A percentile compares a stretch with the other conserved stretches of the same genome.
Conservation (phyloP, 1,139 yeast species). For the Citeromyces siamensis region DNA sequence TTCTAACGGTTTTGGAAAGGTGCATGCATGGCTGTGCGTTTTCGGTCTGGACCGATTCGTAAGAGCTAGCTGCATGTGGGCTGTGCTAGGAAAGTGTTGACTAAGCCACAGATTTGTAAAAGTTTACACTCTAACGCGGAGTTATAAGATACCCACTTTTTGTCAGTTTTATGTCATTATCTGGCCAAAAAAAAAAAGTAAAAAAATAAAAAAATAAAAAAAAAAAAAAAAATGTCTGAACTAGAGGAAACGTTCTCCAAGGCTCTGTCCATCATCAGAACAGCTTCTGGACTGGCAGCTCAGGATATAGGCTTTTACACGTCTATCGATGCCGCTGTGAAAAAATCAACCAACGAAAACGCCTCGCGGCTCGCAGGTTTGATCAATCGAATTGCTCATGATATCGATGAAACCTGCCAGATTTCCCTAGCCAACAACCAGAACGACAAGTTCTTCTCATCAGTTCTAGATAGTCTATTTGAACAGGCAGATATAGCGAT, state of each 20-base stretch:
- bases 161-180: too few species aligned
- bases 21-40: too few species aligned
- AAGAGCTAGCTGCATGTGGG: too few species aligned
- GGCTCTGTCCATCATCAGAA: conserved; percentile 46
- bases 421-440: conserved; percentile 30
- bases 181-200: too few species aligned
- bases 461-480: conserved; percentile 54
- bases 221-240: conserved; percentile 1
- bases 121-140: too few species aligned
- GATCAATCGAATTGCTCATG: conserved; percentile 37
- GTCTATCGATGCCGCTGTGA: conserved; percentile 46
- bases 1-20: too few species aligned
- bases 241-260: conserved; percentile 16
- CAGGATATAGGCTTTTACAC: conserved; percentile 71
- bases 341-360: conserved; percentile 27
- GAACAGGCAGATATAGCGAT: conserved; percentile 65
- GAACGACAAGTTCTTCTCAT: conserved; percentile 54
- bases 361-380: conserved; percentile 35
- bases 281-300: conserved; percentile 61
- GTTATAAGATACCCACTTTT: too few species aligned
- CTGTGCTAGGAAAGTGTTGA: too few species aligned
- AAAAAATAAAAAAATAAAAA: too few species aligned
- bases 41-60: too few species aligned
- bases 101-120: too few species aligned
- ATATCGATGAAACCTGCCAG: conserved; percentile 25